A percentile compares a stretch with the other conserved stretches of the same genome.
Conservation (phyloP, 495 filamentous ascomycete genomes). For the Cryomyces minteri region DNA sequence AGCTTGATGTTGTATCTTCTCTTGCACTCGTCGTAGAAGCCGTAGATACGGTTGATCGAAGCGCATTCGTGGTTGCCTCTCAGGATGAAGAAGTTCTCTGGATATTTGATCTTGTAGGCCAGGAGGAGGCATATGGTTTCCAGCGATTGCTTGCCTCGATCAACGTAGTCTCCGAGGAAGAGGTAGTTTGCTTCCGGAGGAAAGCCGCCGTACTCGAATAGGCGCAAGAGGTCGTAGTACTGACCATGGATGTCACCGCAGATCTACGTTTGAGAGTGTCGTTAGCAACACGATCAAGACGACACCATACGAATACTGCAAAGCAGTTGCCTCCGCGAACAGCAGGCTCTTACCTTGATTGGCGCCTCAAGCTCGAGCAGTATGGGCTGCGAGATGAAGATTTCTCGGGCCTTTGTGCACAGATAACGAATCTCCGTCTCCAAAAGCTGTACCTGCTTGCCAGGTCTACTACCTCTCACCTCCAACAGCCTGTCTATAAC, state of each 20-base stretch:
- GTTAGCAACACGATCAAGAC: not conserved
- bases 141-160: conserved; percentile 97
- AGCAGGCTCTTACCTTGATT: conserved; percentile 59
- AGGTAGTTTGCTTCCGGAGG: conserved; percentile 98
- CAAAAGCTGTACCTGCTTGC: conserved; percentile 94
- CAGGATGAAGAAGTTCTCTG: conserved; percentile 98
- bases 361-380: conserved; percentile 92
- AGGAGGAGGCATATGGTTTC: conserved; percentile 98
- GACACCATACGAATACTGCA: not conserved
- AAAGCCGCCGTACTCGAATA: conserved; percentile 98
- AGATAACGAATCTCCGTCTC: conserved; percentile 95
- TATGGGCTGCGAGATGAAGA: conserved; percentile 99
- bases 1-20: conserved; percentile 99
- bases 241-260: conserved; percentile 99
- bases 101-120: conserved; percentile 99
- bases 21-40: conserved; percentile 99
- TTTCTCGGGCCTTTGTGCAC: conserved; percentile 97
- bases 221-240: conserved; percentile 93
- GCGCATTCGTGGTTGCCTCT: conserved; percentile 98
- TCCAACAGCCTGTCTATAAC: conserved; percentile 97
- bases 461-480: conserved; percentile 91
- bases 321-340: not conserved
- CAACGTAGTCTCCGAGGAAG: conserved; percentile 97
- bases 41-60: conserved; percentile 99
- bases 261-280: conserved; percentile 37